A percentile compares a stretch with the other conserved stretches of the same genome.
Conservation (phyloP, 2,329 filamentous ascomycete genomes). For the Stemphylium beticola region DNA sequence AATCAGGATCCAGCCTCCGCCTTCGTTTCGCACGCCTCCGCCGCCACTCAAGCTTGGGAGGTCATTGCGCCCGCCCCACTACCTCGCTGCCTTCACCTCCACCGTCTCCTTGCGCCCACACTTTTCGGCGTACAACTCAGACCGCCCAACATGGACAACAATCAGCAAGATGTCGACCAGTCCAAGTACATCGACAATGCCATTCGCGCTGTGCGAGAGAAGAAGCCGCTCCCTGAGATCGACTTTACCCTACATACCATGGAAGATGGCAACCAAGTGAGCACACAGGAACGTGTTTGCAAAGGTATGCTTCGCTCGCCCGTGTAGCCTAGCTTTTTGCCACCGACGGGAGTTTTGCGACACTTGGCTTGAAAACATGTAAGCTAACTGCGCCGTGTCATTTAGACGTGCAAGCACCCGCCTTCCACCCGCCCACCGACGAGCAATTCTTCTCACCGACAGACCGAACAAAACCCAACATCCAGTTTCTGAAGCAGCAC, state of each 20-base stretch:
- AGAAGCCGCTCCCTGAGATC: conserved; percentile 95
- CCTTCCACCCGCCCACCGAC: conserved; percentile 88
- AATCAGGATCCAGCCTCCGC: conserved; percentile 37
- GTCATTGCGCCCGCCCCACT: conserved; percentile 40
- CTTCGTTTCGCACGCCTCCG: conserved; percentile 38
- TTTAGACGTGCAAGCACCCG: conserved; percentile 94
- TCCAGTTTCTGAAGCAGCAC: conserved; percentile 95
- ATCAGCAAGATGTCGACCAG: conserved; percentile 45
- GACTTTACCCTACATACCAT: conserved; percentile 98
- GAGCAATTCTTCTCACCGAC: conserved; percentile 93
- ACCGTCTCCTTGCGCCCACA: conserved; percentile 32
- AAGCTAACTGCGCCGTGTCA: conserved; percentile 33
- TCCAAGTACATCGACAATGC: conserved; percentile 75
- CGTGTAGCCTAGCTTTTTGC: conserved; percentile 2
- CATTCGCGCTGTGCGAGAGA: conserved; percentile 88
- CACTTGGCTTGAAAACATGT: conserved; percentile 21
- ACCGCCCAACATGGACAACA: conserved; percentile 46
- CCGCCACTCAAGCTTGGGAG: conserved; percentile 40
- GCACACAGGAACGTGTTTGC: conserved; percentile 92
- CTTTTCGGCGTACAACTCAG: conserved; percentile 23
- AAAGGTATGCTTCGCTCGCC: conserved; percentile 72
- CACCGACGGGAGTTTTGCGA: conserved; percentile 3
- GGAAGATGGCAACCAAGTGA: conserved; percentile 96
- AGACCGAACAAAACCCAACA: conserved; percentile 85
- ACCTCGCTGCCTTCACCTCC: conserved; percentile 39